Base-by-base conservation (phyloP, 371 early-diverging fungal genomes). In the Mucor mucedo region DNA sequence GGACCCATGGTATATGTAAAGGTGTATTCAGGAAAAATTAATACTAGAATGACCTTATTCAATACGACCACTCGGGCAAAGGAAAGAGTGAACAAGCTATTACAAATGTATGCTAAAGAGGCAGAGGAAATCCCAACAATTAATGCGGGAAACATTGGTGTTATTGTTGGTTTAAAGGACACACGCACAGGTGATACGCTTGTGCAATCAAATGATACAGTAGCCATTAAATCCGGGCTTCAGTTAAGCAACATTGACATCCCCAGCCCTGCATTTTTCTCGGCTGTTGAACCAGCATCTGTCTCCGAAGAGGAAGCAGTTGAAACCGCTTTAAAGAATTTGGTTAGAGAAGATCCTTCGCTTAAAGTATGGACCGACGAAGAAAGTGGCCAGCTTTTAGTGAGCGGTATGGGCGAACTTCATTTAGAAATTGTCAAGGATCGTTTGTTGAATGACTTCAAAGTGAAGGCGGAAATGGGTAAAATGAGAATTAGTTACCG, bases 371-470 rank as follows among this genome's bases (percentile, higher is more conserved):
- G 86, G 53, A 77, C 77, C 7, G 93, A 97, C 65, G 84, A 83
- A 44, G 97, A 97, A 52, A 92, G 95, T 5, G 95, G 96, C 0
- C 98, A 98, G 66, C 89, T 87, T 5, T 69, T 97, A 53, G 75
- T 98, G n/a, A 86, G 91, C 58, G 98, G 98, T 2, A 97, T 97
- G 97, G 98, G 98, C 8, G 98, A 97, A 70, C 83, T 98, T 52
- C 98, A 98, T 71, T 73, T 98, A 28, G 98, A 98, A 56, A 91
- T 98, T 16, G 88, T 94, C 28, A 85, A 85, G 53, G 93, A 94
- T 55, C 76, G 97, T 4, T 76, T 98, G 40, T 47, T 87, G 39
- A 89, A 89, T 39, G 93, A 91, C 21, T 88, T 94, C 69, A 87
- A 87, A 52, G 91, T 93, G 62, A 87, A 89, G 35, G 91, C 91